Evolutionary conservation across 1,284 basidiomycete genomes (phyloP).

Genomic region (Melampsora americana): DNA sequence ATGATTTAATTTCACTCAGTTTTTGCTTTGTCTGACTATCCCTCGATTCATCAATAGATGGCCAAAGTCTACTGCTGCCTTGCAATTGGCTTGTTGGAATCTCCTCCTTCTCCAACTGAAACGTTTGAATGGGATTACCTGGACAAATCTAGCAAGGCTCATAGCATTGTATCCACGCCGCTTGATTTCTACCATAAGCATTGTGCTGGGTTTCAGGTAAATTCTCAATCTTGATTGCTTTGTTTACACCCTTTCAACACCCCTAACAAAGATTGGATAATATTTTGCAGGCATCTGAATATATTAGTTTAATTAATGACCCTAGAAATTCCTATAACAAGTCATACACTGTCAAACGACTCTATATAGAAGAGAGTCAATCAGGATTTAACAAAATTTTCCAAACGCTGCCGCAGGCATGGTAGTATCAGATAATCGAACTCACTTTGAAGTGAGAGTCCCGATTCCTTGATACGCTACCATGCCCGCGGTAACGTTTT

Average conservation of each 20-base stretch:
- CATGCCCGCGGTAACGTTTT: too few species aligned
- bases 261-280: too few species aligned
- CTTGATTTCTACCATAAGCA: constrained; percentile 62
- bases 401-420: constrained; percentile 85
- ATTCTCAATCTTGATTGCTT: too few species aligned
- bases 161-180: constrained; percentile 72
- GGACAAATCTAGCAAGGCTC: constrained; percentile 73
- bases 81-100: constrained; percentile 77
- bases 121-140: constrained; percentile 77
- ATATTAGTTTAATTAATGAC: constrained; percentile 91
- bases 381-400: constrained; percentile 79
- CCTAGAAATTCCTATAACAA: constrained; percentile 77
- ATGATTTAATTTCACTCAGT: constrained; percentile 61
- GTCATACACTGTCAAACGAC: constrained; percentile 88
- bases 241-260: too few species aligned
- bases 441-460: too few species aligned
- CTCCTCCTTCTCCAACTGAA: constrained; percentile 69
- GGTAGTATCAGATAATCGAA: too few species aligned
- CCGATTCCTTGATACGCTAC: too few species aligned
- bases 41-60: too few species aligned
- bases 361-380: constrained; percentile 82
- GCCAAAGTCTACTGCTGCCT: constrained; percentile 74
- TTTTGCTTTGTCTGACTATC: too few species aligned
- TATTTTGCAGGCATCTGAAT: constrained; percentile 56
- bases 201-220: constrained; percentile 58